Base-by-base conservation (phyloP, 2,329 filamentous ascomycete species). In the Aspergillus niger region DNA sequence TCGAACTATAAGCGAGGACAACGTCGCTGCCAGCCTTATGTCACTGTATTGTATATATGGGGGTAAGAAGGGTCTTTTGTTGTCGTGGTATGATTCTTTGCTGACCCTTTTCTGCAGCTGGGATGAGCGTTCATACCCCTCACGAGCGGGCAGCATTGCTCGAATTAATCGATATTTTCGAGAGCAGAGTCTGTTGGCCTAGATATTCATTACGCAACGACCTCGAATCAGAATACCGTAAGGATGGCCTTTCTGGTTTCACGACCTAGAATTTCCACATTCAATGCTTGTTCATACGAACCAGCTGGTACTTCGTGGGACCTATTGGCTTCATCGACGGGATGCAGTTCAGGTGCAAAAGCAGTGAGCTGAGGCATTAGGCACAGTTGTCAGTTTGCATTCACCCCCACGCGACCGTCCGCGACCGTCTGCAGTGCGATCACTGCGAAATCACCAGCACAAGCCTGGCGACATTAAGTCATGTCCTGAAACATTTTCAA, bases 1-100 rank as follows among this genome's bases (percentile, higher is more conserved):
- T 20, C 62, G 66, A 41, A 66, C 63, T 5, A 52, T 70, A 8
- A 61, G 66, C 20, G 61, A 65, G 20, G 50, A 60, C 6, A 64
- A 72, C 30, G 50, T 63, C 11, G 56, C 67, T 3, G 69, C 69
- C 15, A 68, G 62, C 36, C 50, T 69, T 20, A 54, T 69, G 11
- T 65, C 66, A 20, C 57, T 72, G 10, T 66, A 69, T n/a, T 71
- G 67, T 51, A 58, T 72, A 22, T 70, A 67, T 60, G 68, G 69
- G 59, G 68, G 68, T 70, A 65, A 48, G 60, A 41, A 10, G 2
- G n/a, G 10, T 39, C 30, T n/a, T 38, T 4, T 6, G 8, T 10
- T 8, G 13, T 8, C 20, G 6, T 30, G 32, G 11, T 24, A 30
- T 36, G 2, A 36, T 36, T 36, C 26, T n/a, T 17, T 49, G 48